These are phyloP conservation scores for Clonostachys solani DNA, from an alignment of 2,329 filamentous ascomycete genomes.

Conservation along the genomic window DNA sequence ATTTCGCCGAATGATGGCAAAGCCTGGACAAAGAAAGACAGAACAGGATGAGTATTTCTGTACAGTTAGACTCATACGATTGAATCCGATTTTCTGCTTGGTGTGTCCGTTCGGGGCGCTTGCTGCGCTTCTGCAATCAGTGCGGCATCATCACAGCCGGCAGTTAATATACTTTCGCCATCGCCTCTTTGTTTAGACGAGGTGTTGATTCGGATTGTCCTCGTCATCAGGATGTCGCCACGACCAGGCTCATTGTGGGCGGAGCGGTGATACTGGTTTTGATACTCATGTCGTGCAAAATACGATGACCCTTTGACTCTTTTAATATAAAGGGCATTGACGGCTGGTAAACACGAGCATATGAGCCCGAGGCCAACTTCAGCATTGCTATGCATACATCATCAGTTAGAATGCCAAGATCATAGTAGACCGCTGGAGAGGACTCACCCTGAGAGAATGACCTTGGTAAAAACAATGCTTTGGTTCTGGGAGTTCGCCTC, in stretches of 20 bases:
- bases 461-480: conserved; percentile 17
- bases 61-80: too few species aligned
- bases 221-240: conserved; percentile 21
- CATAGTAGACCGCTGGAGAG: background rate
- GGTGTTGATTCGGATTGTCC: conserved; percentile 17
- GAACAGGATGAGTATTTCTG: too few species aligned
- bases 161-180: too few species aligned
- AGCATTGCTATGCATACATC: conserved; percentile 14
- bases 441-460: conserved; percentile 14
- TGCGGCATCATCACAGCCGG: too few species aligned
- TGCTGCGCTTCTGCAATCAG: too few species aligned
- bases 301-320: conserved; percentile 12
- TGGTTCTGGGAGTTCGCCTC: conserved; percentile 14
- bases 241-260: conserved; percentile 4
- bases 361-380: conserved; percentile 22
- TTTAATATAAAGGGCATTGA: conserved; percentile 12
- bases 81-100: too few species aligned
- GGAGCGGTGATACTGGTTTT: conserved; percentile 3
- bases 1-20: too few species aligned
- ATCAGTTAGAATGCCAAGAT: background rate
- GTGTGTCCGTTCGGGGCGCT: too few species aligned
- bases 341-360: conserved; percentile 20
- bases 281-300: conserved; percentile 1
- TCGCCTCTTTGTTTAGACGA: background rate
- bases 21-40: too few species aligned